These are phyloP conservation scores for Narthecium ossifragum DNA, from an alignment of 106 monocot genomes.

Conservation along the genomic window DNA sequence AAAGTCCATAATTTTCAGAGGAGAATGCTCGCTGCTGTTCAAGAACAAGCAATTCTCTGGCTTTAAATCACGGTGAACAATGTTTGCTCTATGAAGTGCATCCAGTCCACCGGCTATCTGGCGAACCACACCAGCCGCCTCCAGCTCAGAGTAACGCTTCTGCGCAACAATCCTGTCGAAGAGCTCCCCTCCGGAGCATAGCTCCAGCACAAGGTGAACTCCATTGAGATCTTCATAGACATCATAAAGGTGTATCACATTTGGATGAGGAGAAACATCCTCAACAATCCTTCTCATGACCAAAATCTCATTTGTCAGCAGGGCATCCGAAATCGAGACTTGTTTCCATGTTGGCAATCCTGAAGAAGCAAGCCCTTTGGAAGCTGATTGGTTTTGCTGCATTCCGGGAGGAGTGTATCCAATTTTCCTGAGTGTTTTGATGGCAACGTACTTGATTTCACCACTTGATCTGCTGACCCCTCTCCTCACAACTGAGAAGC, in stretches of 20 bases:
- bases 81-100: constrained; percentile 48
- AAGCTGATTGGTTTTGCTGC: constrained; percentile 3
- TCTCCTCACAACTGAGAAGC: constrained; percentile 61
- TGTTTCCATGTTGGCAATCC: constrained; percentile 33
- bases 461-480: constrained; percentile 35
- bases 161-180: constrained; percentile 57
- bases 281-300: constrained; percentile 71
- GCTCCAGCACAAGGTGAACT: constrained; percentile 58
- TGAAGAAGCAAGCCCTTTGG: constrained; percentile 7
- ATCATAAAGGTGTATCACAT: constrained; percentile 58
- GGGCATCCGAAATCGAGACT: constrained; percentile 48
- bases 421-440: constrained; percentile 52
- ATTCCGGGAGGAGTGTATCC: constrained; percentile 23
- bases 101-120: constrained; percentile 46
- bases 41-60: constrained; percentile 65
- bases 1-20: constrained; percentile 70
- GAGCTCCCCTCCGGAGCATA: constrained; percentile 67
- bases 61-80: constrained; percentile 66
- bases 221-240: constrained; percentile 55
- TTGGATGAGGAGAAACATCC: constrained; percentile 58
- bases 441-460: constrained; percentile 31
- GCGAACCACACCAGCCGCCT: constrained; percentile 39
- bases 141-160: constrained; percentile 37
- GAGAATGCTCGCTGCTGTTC: constrained; percentile 21
- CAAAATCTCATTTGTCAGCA: constrained; percentile 64